These are phyloP conservation scores for Phoma sp. DNA, from an alignment of 2,329 filamentous ascomycete genomes.

Conservation along the genomic window DNA sequence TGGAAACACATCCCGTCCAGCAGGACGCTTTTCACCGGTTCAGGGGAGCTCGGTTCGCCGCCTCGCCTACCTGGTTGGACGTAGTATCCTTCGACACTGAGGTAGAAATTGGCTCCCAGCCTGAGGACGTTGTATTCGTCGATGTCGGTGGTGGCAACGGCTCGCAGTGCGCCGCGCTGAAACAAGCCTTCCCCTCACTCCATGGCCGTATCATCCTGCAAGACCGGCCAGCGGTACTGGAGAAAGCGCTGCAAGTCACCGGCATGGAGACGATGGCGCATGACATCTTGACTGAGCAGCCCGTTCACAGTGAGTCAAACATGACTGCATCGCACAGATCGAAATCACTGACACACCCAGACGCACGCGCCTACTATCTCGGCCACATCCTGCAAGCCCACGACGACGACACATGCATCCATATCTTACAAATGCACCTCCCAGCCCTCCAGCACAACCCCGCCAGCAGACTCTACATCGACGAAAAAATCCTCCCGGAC, in stretches of 20 bases:
- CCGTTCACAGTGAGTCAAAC: conserved; percentile 1
- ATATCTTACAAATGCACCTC: conserved; percentile 15
- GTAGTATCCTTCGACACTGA: conserved; percentile 6
- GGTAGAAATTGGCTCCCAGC: not conserved
- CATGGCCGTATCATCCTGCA: conserved; percentile 4
- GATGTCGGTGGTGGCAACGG: conserved; percentile 12
- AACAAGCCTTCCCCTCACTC: not conserved
- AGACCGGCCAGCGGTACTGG: conserved; percentile 3
- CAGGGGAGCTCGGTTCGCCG: conserved; percentile 4
- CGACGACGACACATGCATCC: conserved; percentile 6
- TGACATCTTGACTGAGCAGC: conserved; percentile 6
- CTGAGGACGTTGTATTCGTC: conserved; percentile 1
- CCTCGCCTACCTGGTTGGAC: conserved; percentile 1
- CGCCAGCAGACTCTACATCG: conserved; percentile 2
- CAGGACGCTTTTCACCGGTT: conserved; percentile 10
- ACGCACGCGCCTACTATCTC: conserved; percentile 13
- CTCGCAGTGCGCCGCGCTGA: conserved; percentile 8
- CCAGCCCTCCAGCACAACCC: conserved; percentile 1
- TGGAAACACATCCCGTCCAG: conserved; percentile 9
- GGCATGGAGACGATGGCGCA: conserved; percentile 10
- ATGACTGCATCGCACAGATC: too few relatives aligned
- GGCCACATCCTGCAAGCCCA: conserved; percentile 8
- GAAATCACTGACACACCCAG: not conserved
- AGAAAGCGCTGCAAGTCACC: not conserved
- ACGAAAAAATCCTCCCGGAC: conserved; percentile 4